Base-by-base conservation (phyloP, 257 asterid genomes). In the Ballota nigra region DNA sequence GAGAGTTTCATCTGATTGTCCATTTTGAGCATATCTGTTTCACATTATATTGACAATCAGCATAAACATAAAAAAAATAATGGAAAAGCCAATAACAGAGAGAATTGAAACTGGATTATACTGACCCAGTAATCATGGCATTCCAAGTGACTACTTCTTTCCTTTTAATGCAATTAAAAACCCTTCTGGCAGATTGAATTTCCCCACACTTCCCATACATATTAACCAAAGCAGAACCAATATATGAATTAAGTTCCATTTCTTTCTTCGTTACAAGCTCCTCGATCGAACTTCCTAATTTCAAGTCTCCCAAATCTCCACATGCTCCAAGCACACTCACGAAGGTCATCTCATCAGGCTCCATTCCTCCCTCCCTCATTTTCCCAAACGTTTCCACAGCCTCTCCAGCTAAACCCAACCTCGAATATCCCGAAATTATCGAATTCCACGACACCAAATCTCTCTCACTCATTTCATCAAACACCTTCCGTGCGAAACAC, bases 191-290 rank as follows among this genome's bases (percentile, higher is more conserved):
- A 0, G 92, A 86, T 15, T 52, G 83, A 84, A 89, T 73, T 77
- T 93, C 92, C 67, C 97, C 96, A 67, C 96, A 91, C 62, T 93
- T 93, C 3, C 96, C 97, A 70, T 89, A 91, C 91, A 93, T 80
- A 78, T 80, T 83, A 58, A 89, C 80, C 86, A 93, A 81, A 70
- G 97, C 94, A 53, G 97, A 93, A 19, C 96, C 96, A 4, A 86
- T 78, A 60, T 70, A 91, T 3, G 96, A 82, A 75, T 87, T 93
- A 36, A 89, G 45, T 47, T 80, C 82, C 86, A 87, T 75, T 19
- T 66, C 69, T 66, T 78, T 80, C 69, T 77, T 83, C 71, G 61
- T 53, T 12, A 87, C 88, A 73, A 74, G 77, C 19, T 74, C 76
- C 74, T 85, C 90, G 28, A 93, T 76, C 83, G 79, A 80, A 45